These are phyloP conservation scores for Botryotinia calthae DNA, from an alignment of 2,329 filamentous ascomycete genomes.

Conservation along the genomic window DNA sequence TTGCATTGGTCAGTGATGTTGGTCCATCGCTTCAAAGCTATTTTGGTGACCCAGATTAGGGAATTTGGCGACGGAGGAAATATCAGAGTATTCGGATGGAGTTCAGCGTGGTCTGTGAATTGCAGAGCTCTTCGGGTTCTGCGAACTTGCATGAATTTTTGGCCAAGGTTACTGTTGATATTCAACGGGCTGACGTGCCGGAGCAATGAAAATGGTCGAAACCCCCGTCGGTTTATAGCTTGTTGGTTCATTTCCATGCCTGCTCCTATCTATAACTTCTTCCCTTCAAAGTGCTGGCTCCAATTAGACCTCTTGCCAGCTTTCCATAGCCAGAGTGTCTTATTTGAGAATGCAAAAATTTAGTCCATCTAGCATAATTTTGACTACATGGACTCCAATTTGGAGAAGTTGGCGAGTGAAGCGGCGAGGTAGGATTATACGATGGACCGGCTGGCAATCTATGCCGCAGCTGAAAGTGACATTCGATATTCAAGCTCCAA, in stretches of 20 bases:
- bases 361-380: background rate
- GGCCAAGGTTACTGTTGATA: background rate
- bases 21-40: conserved; percentile 69
- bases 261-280: background rate
- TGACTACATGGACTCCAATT: background rate
- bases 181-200: background rate
- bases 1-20: conserved; percentile 77
- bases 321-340: background rate
- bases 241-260: background rate
- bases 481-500: background rate
- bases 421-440: background rate
- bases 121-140: conserved; percentile 37
- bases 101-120: conserved; percentile 80
- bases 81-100: conserved; percentile 89
- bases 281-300: background rate
- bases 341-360: background rate
- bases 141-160: background rate
- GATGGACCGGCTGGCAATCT: background rate
- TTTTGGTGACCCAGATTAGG: conserved; percentile 78
- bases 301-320: background rate
- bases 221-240: background rate
- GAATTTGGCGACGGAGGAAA: conserved; percentile 83
- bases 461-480: background rate
- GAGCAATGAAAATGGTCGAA: background rate
- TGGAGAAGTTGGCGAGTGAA: background rate